phyloP scores from a whole-genome alignment of 176 grass and related monocot genomes.

The Avena insularis region DNA sequence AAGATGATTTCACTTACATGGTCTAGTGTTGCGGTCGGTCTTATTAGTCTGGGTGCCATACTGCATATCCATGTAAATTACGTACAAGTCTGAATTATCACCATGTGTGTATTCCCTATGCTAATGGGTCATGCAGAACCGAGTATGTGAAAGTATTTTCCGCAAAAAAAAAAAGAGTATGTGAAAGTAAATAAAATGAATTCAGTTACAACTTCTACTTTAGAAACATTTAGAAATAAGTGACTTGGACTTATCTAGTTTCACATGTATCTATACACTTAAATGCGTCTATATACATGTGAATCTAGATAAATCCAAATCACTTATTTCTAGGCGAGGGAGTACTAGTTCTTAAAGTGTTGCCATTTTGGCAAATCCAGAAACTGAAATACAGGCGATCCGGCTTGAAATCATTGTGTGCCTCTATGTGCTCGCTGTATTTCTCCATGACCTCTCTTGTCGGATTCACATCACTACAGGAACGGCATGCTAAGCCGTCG shows the following conservation, averaged over 20 bases:
- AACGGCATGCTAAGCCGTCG: too few species aligned
- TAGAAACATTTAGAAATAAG: neutral
- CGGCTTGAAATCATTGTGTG: slow-evolving; percentile 55
- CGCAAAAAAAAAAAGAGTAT: neutral
- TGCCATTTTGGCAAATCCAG: slow-evolving; percentile 65
- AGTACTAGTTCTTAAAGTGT: slow-evolving; percentile 23
- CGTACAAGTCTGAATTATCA: neutral
- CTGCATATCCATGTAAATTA: neutral
- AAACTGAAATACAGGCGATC: slow-evolving; percentile 76
- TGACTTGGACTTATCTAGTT: too few species aligned
- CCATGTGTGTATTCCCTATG: neutral
- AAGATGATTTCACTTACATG: slow-evolving; percentile 13
- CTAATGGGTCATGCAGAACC: neutral
- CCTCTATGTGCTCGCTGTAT: slow-evolving; percentile 67
- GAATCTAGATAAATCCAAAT: too few species aligned
- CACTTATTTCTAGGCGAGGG: too few species aligned
- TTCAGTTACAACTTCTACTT: neutral
- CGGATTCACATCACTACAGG: slow-evolving; percentile 59
- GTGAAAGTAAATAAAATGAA: neutral
- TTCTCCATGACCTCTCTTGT: slow-evolving; percentile 96
- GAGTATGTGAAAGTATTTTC: neutral
- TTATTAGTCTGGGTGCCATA: neutral
- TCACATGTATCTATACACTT: neutral
- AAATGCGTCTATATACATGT: too few species aligned
- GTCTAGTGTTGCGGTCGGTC: neutral